phyloP scores from a whole-genome alignment of 768 basidiomycete species.

The Auricularia sp. region DNA sequence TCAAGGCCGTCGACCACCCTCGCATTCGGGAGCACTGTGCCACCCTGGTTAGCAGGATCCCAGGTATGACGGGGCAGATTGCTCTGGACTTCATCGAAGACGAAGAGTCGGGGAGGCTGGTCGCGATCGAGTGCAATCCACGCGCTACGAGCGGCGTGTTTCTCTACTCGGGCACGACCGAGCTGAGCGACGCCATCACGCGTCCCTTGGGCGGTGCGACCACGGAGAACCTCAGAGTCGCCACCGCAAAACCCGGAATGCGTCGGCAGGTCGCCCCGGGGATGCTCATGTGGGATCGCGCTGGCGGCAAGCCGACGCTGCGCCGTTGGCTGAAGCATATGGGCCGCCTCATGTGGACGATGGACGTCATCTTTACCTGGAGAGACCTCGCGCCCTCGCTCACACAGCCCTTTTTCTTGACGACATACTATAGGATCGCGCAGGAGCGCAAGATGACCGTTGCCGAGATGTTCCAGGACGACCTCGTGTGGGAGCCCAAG shows the following conservation, averaged over 20 bases:
- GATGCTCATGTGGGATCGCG: conserved; percentile 8
- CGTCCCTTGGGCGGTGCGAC: neutral
- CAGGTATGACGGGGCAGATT: neutral
- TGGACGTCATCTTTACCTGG: conserved; percentile 5
- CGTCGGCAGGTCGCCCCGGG: conserved; percentile 7
- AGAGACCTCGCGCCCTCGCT: conserved; percentile 4
- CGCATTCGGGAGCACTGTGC: conserved; percentile 4
- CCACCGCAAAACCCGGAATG: conserved; percentile 4
- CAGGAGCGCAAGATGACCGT: conserved; percentile 6
- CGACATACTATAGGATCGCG: conserved; percentile 6
- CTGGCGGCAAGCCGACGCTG: conserved; percentile 2
- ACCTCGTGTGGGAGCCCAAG: conserved; percentile 8
- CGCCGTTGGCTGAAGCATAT: conserved; percentile 2
- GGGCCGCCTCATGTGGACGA: conserved; percentile 4
- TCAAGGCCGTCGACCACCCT: conserved; percentile 4
- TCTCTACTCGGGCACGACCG: conserved; percentile 3
- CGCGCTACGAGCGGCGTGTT: conserved; percentile 6
- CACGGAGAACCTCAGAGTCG: neutral
- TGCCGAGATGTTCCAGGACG: conserved; percentile 9
- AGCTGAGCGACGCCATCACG: neutral
- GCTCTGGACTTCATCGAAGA: conserved; percentile 8
- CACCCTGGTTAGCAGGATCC: neutral
- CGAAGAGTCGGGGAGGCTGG: neutral
- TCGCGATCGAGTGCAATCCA: conserved; percentile 9
- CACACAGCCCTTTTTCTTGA: conserved; percentile 7